phyloP scores from a whole-genome alignment of 75 land plant species.

The Sequoiadendron giganteum region DNA sequence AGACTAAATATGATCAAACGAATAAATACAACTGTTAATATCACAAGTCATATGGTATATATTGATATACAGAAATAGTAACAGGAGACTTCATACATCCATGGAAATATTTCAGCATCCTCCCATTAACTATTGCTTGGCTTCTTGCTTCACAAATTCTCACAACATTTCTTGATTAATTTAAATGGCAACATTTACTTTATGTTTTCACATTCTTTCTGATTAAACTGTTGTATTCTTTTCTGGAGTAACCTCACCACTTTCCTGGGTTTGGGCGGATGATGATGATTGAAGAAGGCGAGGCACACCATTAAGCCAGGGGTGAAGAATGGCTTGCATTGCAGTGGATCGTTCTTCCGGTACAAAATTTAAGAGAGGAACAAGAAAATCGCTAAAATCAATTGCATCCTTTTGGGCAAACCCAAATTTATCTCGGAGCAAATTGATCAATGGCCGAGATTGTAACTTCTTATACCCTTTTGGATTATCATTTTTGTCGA shows the following conservation, averaged over 20 bases:
- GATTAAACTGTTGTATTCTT: conserved; percentile 13
- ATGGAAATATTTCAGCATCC: too few relatives aligned
- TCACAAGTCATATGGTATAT: too few relatives aligned
- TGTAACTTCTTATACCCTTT: conserved; percentile 55
- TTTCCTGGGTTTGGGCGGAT: not conserved
- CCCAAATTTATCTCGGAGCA: conserved; percentile 59
- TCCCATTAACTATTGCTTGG: too few relatives aligned
- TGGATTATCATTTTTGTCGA: conserved; percentile 70
- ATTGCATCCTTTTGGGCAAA: conserved; percentile 69
- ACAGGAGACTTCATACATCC: too few relatives aligned
- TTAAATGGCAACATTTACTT: too few relatives aligned
- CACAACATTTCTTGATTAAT: too few relatives aligned
- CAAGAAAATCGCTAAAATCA: conserved; percentile 68
- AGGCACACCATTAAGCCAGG: conserved; percentile 60
- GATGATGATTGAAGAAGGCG: conserved; percentile 10
- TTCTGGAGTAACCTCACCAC: too few relatives aligned
- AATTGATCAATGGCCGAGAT: conserved; percentile 70
- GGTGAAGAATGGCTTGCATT: conserved; percentile 62
- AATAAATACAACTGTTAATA: too few relatives aligned
- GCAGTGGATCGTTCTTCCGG: conserved; percentile 81
- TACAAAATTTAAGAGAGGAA: conserved; percentile 67
- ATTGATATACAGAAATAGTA: too few relatives aligned
- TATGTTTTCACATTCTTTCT: too few relatives aligned
- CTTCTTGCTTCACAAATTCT: too few relatives aligned
- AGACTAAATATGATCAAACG: too few relatives aligned